Percentiles rank a stretch among this genome's conserved stretches.
Evolutionary conservation across 352 stramenopile species (phyloP).

Genomic region (Aphanomyces stellatus): DNA sequence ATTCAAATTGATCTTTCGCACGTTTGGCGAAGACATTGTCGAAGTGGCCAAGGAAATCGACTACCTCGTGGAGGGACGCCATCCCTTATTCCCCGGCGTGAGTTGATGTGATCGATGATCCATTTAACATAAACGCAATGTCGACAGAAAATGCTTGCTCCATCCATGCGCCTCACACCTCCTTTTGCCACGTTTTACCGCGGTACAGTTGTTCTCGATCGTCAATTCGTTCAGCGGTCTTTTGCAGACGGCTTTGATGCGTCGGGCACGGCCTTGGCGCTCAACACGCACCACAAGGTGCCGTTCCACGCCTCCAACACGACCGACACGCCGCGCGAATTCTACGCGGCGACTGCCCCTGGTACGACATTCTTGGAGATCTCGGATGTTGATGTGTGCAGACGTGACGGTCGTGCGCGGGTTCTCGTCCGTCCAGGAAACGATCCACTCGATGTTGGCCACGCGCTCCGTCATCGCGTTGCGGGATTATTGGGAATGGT

Average conservation of each 20-base stretch:
- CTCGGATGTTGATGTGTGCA: background rate
- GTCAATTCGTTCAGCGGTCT: too few relatives aligned
- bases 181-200: slow-evolving; percentile 58
- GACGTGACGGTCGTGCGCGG: slow-evolving; percentile 44
- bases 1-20: slow-evolving; percentile 53
- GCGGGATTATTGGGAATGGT: slow-evolving; percentile 82
- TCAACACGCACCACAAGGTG: slow-evolving; percentile 48
- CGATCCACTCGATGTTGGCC: slow-evolving; percentile 31
- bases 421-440: slow-evolving; percentile 40
- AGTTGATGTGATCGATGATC: background rate
- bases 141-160: slow-evolving; percentile 28
- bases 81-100: slow-evolving; percentile 36
- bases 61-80: slow-evolving; percentile 47
- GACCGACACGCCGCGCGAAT: slow-evolving; percentile 23
- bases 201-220: background rate
- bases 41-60: slow-evolving; percentile 68
- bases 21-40: slow-evolving; percentile 70
- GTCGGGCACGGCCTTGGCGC: slow-evolving; percentile 43
- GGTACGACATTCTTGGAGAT: too few relatives aligned
- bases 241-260: slow-evolving; percentile 37
- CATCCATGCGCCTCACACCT: slow-evolving; percentile 39
- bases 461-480: slow-evolving; percentile 29
- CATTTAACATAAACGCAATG: background rate
- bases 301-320: slow-evolving; percentile 15
- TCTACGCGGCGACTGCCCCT: background rate